Evolutionary conservation across 768 basidiomycete genomes (phyloP).

Genomic region (Auricularia sp.): DNA sequence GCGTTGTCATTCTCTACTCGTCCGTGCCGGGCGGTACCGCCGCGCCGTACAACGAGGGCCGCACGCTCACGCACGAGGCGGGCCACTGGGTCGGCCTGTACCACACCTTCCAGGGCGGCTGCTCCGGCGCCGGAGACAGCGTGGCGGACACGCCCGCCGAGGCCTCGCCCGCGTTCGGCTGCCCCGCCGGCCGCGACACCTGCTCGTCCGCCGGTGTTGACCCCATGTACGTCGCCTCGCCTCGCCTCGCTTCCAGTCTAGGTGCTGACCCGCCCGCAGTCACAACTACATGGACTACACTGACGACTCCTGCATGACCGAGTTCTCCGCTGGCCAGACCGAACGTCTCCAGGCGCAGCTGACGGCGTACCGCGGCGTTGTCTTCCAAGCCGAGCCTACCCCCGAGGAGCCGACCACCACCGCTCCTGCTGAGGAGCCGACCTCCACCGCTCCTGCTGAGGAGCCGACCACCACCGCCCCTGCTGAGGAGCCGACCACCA

Average conservation of each 20-base stretch:
- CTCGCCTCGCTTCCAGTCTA: no score
- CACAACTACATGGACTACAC: conserved; percentile 19
- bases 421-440: no score
- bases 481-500: no score
- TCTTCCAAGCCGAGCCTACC: neutral
- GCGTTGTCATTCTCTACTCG: conserved; percentile 26
- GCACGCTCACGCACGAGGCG: conserved; percentile 29
- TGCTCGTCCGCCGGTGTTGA: conserved; percentile 23
- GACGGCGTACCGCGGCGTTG: conserved; percentile 10
- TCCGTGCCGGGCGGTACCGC: conserved; percentile 24
- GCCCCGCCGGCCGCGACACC: conserved; percentile 24
- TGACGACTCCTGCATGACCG: conserved; percentile 16
- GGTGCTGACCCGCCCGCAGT: neutral
- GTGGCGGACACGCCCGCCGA: conserved; percentile 42
- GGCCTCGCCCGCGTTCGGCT: conserved; percentile 29
- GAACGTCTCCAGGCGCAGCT: conserved; percentile 12
- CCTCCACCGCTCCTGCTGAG: no score
- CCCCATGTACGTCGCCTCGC: conserved; percentile 20
- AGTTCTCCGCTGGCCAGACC: conserved; percentile 24
- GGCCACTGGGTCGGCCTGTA: conserved; percentile 33
- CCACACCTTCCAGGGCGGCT: conserved; percentile 42
- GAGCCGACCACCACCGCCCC: no score
- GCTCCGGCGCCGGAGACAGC: conserved; percentile 28
- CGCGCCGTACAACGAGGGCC: conserved; percentile 5
- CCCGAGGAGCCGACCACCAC: no score